phyloP scores from a whole-genome alignment of 257 asterid species.

The Plantago ovata region DNA sequence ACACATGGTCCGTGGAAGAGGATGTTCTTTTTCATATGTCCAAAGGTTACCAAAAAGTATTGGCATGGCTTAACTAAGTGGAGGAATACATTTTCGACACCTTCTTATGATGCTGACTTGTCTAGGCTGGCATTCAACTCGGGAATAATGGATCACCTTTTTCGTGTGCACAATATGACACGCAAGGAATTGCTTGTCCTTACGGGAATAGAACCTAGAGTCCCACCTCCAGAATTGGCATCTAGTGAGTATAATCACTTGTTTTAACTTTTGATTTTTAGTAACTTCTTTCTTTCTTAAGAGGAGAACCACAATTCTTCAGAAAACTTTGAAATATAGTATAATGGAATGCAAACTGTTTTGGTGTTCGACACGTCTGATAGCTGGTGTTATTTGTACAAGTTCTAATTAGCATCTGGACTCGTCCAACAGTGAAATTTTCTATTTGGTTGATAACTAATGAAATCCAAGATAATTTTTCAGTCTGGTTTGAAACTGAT shows the following conservation, averaged over 20 bases:
- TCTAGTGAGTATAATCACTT: not conserved
- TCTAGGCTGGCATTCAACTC: not conserved
- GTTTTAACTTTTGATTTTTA: not conserved
- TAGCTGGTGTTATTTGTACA: too few relatives aligned
- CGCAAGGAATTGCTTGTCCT: not conserved
- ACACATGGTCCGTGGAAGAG: not conserved
- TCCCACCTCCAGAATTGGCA: not conserved
- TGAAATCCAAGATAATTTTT: not conserved
- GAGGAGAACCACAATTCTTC: not conserved
- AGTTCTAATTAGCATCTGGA: too few relatives aligned
- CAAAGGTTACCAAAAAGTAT: not conserved
- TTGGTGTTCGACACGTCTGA: too few relatives aligned
- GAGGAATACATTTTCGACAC: not conserved
- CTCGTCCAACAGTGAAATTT: too few relatives aligned
- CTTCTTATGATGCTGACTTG: not conserved
- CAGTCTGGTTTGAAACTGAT: not conserved
- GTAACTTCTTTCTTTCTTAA: not conserved
- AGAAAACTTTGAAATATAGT: too few relatives aligned
- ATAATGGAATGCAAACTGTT: too few relatives aligned
- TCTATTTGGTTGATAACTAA: too few relatives aligned
- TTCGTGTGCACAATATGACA: not conserved
- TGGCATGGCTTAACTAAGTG: not conserved
- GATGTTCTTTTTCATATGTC: constrained; percentile 3
- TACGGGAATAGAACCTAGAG: not conserved
- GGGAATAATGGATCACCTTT: not conserved